phyloP scores from a whole-genome alignment of 1,284 basidiomycete species.

The Cerioporus squamosus region DNA sequence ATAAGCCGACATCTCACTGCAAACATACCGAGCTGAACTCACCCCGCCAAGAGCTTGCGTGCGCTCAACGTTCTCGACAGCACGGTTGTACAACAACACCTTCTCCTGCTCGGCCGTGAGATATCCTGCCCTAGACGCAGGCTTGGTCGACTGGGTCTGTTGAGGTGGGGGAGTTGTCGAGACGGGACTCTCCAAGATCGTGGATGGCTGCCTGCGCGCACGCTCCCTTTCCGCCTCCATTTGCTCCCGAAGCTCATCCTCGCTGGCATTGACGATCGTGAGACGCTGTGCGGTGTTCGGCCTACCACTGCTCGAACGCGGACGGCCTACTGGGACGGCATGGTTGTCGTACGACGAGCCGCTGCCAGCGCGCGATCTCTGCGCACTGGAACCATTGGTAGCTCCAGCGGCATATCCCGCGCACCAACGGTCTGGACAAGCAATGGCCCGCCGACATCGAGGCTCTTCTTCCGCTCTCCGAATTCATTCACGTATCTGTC shows the following conservation, averaged over 20 bases:
- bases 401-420: not conserved
- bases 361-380: conserved; percentile 10
- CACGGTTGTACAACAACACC: conserved; percentile 64
- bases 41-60: conserved; percentile 45
- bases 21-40: not conserved
- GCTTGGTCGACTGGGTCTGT: conserved; percentile 1
- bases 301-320: conserved; percentile 27
- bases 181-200: conserved; percentile 21
- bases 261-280: conserved; percentile 33
- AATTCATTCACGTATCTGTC: conserved; percentile 35
- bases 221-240: conserved; percentile 28
- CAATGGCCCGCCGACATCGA: conserved; percentile 19
- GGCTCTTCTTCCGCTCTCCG: conserved; percentile 24
- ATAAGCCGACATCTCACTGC: not conserved
- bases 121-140: conserved; percentile 23
- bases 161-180: not conserved
- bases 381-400: too few species aligned
- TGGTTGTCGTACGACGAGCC: conserved; percentile 14
- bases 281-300: conserved; percentile 20
- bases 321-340: conserved; percentile 13
- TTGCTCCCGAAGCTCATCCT: conserved; percentile 29
- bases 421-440: conserved; percentile 32
- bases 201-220: conserved; percentile 23
- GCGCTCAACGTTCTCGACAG: conserved; percentile 62
- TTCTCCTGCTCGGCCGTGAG: conserved; percentile 71